These are phyloP conservation scores for Flaveria sonorensis DNA, from an alignment of 129 eudicot species.

Conservation along the genomic window DNA sequence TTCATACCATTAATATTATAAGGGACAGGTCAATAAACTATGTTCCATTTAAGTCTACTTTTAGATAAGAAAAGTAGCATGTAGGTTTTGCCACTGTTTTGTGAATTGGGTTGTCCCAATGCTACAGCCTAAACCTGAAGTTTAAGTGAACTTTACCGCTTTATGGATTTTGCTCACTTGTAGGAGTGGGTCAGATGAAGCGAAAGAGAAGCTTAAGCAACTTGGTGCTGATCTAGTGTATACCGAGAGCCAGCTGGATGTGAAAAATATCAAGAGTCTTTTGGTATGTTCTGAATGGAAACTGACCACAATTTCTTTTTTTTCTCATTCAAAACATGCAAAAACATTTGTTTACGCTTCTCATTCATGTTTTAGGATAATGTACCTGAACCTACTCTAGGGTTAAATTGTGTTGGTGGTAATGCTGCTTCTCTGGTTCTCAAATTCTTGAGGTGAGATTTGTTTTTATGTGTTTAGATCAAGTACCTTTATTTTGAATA, in stretches of 20 bases:
- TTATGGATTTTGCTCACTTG: constrained; percentile 20
- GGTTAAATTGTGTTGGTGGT: constrained; percentile 99
- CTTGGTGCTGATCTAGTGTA: constrained; percentile 90
- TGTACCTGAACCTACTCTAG: constrained; percentile 80
- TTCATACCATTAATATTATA: constrained; percentile 74
- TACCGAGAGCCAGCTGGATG: constrained; percentile 74
- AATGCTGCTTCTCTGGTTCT: constrained; percentile 90
- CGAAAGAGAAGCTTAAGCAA: constrained; percentile 68
- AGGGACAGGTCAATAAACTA: constrained; percentile 71
- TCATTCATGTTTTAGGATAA: constrained; percentile 47
- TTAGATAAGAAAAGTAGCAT: constrained; percentile 9
- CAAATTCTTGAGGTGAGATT: constrained; percentile 72
- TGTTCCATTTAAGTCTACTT: not conserved
- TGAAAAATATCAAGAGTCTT: constrained; percentile 70
- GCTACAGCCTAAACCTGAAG: not conserved
- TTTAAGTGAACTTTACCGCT: not conserved
- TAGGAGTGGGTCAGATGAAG: constrained; percentile 90
- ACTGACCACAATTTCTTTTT: not conserved
- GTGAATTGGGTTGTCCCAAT: not conserved
- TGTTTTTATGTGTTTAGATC: not conserved
- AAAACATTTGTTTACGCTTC: too few relatives aligned
- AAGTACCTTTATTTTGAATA: not conserved
- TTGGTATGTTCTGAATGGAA: constrained; percentile 51
- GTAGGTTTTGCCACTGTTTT: not conserved
- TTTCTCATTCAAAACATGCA: too few relatives aligned